A percentile compares a stretch with the other conserved stretches of the same genome.
Conservation (phyloP, 2,329 filamentous ascomycete species). For the Plenodomus tracheiphilus region DNA sequence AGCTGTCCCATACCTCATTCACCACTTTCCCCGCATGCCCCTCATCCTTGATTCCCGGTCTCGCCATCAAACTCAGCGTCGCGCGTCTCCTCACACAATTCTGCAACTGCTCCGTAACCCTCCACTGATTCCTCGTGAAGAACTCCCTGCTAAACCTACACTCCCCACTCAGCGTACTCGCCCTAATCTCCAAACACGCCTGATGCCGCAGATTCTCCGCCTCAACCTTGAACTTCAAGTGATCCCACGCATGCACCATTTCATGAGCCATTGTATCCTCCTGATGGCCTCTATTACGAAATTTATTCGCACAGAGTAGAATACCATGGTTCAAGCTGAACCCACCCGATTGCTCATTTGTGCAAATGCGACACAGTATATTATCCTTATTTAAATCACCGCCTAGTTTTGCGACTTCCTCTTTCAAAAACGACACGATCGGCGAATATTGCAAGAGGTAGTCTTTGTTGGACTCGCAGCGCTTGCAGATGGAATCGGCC, state of each 20-base stretch:
- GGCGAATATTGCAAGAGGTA: conserved; percentile 85
- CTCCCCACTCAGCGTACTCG: conserved; percentile 89
- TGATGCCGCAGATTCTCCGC: conserved; percentile 82
- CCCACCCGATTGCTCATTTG: conserved; percentile 72
- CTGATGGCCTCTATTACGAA: conserved; percentile 76
- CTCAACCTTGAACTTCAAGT: conserved; percentile 88
- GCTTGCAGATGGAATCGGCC: conserved; percentile 76
- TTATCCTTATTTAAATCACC: conserved; percentile 73
- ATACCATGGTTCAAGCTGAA: conserved; percentile 89
- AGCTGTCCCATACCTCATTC: conserved; percentile 98
- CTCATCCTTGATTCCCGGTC: conserved; percentile 82
- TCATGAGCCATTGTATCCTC: conserved; percentile 96
- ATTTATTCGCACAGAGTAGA: conserved; percentile 87
- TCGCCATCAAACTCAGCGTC: conserved; percentile 73
- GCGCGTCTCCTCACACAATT: conserved; percentile 85
- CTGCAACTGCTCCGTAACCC: conserved; percentile 89
- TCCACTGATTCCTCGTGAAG: conserved; percentile 82
- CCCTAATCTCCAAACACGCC: conserved; percentile 95
- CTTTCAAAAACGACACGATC: conserved; percentile 80
- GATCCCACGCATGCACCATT: conserved; percentile 97
- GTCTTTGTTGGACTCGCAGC: conserved; percentile 80
- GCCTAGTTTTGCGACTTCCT: conserved; percentile 79
- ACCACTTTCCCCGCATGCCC: conserved; percentile 85
- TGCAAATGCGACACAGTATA: conserved; percentile 81
- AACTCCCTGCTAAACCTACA: conserved; percentile 89